Percentiles rank a stretch among this genome's conserved stretches.
These are phyloP conservation scores for Kazachstania bromeliacearum DNA, from an alignment of 805 yeast species.

Conservation along the genomic window DNA sequence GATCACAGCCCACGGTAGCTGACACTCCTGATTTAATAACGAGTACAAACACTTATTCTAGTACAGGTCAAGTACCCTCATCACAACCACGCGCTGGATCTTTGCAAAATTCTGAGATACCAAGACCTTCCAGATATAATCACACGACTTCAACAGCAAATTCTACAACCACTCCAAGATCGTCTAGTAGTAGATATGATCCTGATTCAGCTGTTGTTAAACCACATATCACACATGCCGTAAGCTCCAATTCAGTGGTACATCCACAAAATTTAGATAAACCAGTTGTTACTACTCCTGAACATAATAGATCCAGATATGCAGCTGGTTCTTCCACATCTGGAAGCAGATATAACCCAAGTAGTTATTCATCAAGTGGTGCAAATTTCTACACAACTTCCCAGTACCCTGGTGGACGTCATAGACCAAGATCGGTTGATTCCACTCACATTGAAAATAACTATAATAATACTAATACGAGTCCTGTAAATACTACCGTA, in stretches of 20 bases:
- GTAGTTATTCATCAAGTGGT: background rate
- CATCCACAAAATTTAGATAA: too few relatives aligned
- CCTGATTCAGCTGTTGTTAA: background rate
- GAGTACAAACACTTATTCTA: too few relatives aligned
- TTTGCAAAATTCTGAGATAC: too few relatives aligned
- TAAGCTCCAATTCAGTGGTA: too few relatives aligned
- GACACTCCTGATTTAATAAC: too few relatives aligned
- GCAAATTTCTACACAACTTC: background rate
- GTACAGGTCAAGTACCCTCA: too few relatives aligned
- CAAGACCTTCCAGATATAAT: constrained; percentile 3
- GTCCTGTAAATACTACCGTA: background rate
- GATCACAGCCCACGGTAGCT: too few relatives aligned
- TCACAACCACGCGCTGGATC: too few relatives aligned
- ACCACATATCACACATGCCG: too few relatives aligned
- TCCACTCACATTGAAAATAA: constrained; percentile 1
- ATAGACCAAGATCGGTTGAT: constrained; percentile 18
- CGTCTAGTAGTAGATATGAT: background rate
- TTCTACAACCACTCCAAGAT: background rate
- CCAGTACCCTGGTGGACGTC: constrained; percentile 4
- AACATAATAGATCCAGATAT: constrained; percentile 1
- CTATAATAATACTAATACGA: background rate
- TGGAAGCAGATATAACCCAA: background rate
- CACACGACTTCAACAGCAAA: background rate
- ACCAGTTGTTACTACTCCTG: constrained; percentile 22
- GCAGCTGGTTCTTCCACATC: background rate